Base-by-base conservation (phyloP, 1,139 yeast species). In the Zygosaccharomyces pseudobailii region DNA sequence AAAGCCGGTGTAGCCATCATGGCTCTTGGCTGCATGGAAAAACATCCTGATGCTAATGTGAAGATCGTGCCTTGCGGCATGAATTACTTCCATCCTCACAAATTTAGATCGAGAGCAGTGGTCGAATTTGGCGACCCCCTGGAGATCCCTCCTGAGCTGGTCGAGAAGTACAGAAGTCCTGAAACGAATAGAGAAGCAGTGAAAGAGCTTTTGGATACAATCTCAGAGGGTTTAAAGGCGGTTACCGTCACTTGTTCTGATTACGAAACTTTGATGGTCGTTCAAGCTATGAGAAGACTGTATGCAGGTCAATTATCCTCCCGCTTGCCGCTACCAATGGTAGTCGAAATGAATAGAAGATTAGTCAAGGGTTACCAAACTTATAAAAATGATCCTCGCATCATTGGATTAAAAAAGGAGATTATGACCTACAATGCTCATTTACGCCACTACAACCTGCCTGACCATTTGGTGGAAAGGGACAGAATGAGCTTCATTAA, bases 1-100 rank as follows among this genome's bases (percentile, higher is more conserved):
- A 92, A 92, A 62, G 97, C 97, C 0, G 98, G 98, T 48, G 97
- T 92, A 17, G 97, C 97, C 2, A 84, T 92, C 45, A 92, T 92
- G 97, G 97, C 97, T 0, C 71, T 92, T 20, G 97, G 97, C 19
- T 94, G 97, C 0, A 77, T 87, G 75, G 87, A 82, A 17, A 73
- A 78, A 43, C 75, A 80, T 51, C 88, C 94, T 0, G 74, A 79
- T 38, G 80, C 85, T 53, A 80, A 81, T 43, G 89, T 92, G 6
- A 83, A 84, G 57, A 86, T 92, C 55, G 95, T 92, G 21, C 97
- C 97, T 4, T 87, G 95, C 57, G 98, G 98, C 34, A 84, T 92
- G 92, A 92, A 92, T 69, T 92, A 92, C 68, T 92, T 92, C 75
- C 95, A 88, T 66, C 92, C 97, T 9, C 95, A 92, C 68, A 87